Evolutionary conservation across 495 filamentous ascomycete genomes (phyloP).

Genomic region (Tuber microsphaerosporum): DNA sequence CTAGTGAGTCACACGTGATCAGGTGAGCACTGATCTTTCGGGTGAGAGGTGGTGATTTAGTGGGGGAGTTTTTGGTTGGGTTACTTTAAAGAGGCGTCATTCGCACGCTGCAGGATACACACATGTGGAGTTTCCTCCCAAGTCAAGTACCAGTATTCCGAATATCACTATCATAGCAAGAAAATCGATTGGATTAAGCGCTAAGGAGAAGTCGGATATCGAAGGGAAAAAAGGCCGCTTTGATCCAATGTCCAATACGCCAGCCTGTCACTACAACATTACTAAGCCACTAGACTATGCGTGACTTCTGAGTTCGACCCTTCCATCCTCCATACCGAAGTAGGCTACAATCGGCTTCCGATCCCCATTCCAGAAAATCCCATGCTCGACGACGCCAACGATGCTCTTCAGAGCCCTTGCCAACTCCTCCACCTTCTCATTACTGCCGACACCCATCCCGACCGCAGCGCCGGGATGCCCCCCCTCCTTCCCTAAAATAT

Average conservation of each 20-base stretch:
- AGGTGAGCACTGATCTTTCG: neutral
- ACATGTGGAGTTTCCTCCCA: neutral
- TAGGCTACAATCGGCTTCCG: slow-evolving; percentile 91
- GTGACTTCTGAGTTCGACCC: slow-evolving; percentile 43
- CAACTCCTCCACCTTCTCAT: slow-evolving; percentile 63
- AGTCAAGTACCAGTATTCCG: neutral
- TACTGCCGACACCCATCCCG: slow-evolving; percentile 42
- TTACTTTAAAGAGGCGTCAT: neutral
- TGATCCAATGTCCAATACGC: neutral
- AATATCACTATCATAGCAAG: neutral
- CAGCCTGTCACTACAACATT: neutral
- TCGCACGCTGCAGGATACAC: neutral
- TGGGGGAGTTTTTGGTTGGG: neutral
- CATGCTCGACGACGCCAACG: slow-evolving; percentile 82
- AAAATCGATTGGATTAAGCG: neutral
- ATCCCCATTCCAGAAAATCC: slow-evolving; percentile 74
- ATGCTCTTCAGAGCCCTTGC: slow-evolving; percentile 68
- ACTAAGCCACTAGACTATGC: neutral
- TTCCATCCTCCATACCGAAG: slow-evolving; percentile 82
- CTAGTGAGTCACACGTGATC: slow-evolving; percentile 5
- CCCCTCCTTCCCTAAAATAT: slow-evolving; percentile 43
- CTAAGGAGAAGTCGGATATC: neutral
- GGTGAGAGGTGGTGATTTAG: slow-evolving; percentile 1
- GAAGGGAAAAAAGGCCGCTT: neutral
- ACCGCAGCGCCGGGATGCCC: slow-evolving; percentile 39